Conservation (phyloP, 257 asterid species). For the Mitragyna speciosa region DNA sequence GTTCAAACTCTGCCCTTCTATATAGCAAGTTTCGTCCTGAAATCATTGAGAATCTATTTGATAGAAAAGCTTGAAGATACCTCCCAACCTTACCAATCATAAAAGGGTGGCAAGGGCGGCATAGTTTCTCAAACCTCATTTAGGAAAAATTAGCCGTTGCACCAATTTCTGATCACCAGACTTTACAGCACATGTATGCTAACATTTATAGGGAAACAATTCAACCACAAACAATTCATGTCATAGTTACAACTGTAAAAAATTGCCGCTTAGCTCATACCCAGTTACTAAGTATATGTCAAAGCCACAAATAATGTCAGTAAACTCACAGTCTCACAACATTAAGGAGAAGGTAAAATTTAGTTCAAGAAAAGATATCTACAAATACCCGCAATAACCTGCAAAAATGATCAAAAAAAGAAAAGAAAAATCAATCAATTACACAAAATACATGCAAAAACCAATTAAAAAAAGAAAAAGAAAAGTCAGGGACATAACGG, state of each 20-base stretch:
- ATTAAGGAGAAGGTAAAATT: too few relatives aligned
- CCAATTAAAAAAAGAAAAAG: too few relatives aligned
- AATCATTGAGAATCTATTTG: background rate
- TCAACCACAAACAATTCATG: background rate
- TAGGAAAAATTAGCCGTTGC: background rate
- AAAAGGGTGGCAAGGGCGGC: background rate
- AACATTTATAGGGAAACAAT: background rate
- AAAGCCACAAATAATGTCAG: slow-evolving; percentile 14
- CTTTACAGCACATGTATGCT: background rate
- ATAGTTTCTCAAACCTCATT: background rate
- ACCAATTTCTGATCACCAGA: too few relatives aligned
- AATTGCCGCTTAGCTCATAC: background rate
- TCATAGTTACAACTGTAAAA: too few relatives aligned
- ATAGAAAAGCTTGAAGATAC: background rate
- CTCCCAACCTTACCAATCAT: background rate
- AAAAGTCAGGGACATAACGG: too few relatives aligned
- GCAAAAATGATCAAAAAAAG: too few relatives aligned
- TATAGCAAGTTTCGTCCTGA: too few relatives aligned
- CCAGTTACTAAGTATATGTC: slow-evolving; percentile 1
- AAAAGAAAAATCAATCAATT: too few relatives aligned
- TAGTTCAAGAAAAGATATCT: too few relatives aligned
- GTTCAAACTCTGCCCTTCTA: too few relatives aligned
- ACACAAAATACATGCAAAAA: too few relatives aligned
- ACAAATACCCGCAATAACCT: too few relatives aligned
- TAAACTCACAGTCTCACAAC: slow-evolving; percentile 79